These are phyloP conservation scores for Globisporangium rhizosaccharum DNA, from an alignment of 352 stramenopile species.

Conservation along the genomic window DNA sequence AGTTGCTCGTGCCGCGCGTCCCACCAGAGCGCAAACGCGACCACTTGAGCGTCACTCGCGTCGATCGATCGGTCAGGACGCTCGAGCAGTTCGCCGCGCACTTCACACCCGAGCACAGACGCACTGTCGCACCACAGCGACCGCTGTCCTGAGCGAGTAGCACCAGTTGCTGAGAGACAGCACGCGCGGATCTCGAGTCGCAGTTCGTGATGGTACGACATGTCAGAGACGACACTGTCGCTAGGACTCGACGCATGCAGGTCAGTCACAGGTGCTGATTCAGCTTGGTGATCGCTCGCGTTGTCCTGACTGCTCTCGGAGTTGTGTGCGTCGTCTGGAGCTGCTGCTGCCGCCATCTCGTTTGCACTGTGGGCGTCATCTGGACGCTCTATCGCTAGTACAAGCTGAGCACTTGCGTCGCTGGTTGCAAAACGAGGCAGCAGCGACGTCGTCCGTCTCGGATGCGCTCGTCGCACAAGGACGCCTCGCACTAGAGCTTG, in stretches of 20 bases:
- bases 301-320: background rate
- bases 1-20: conserved; percentile 29
- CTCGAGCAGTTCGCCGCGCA: conserved; percentile 28
- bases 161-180: conserved; percentile 5
- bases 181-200: conserved; percentile 25
- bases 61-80: background rate
- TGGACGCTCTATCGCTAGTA: background rate
- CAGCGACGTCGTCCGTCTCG: background rate
- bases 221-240: background rate
- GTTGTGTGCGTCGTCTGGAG: background rate
- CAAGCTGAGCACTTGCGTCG: background rate
- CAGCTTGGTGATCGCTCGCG: background rate
- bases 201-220: conserved; percentile 12
- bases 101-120: conserved; percentile 33
- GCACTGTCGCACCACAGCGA: background rate
- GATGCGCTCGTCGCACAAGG: conserved; percentile 11
- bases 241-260: background rate
- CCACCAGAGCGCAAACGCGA: conserved; percentile 54
- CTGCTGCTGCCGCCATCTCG: background rate
- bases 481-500: conserved; percentile 29
- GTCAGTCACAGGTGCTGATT: background rate
- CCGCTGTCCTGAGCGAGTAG: background rate
- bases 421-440: background rate
- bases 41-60: conserved; percentile 11
- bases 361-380: background rate